Base-by-base conservation (phyloP, 345 rosid genomes). In the Mangifera indica region DNA sequence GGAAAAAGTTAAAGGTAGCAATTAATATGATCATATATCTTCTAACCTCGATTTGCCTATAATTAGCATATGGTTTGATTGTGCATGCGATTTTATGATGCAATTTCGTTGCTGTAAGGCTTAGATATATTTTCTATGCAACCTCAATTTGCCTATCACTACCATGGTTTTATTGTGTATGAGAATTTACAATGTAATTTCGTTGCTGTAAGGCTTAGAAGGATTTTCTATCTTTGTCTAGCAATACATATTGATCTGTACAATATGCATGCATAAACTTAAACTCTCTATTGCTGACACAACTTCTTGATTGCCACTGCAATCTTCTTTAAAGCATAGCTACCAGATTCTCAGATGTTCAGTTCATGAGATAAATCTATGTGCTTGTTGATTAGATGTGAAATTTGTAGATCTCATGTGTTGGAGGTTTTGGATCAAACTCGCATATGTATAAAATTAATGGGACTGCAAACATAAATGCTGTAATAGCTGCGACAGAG, bases 351-450 rank as follows among this genome's bases (percentile, higher is more conserved):
- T 51, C 46, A 51, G 1, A 29, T 52, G 34, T 46, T 66, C 24
- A 66, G 42, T 37, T 37, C 42, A 5, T 5, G 42, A 37, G 42
- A 37, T 7, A 37, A 5, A 37, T 37, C 42, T 37, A 37, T 37
- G 9, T 37, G 71, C 71, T 45, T 61, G 6, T 7, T 66, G 20
- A 56, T 68, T 22, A 64, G 24, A 59, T 65, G 12, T 71, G 64
- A 40, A 34, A 25, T 70, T 45, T 77, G 63, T 64, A 88, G 88
- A 83, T 83, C n/a, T 84, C 92, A 52, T 86, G 90, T 26, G 86
- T 88, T 70, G 90, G 92, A 76, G 86, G 86, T 45, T 88, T 86
- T 71, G 90, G 89, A 66, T 84, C 88, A 52, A 78, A 86, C 70
- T 68, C 87, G 56, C 74, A 83, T 15, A 84, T 86, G 88, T 80